A percentile compares a stretch with the other conserved stretches of the same genome.
Evolutionary conservation across 768 basidiomycete genomes (phyloP).

Genomic region (Baorangia bicolor): DNA sequence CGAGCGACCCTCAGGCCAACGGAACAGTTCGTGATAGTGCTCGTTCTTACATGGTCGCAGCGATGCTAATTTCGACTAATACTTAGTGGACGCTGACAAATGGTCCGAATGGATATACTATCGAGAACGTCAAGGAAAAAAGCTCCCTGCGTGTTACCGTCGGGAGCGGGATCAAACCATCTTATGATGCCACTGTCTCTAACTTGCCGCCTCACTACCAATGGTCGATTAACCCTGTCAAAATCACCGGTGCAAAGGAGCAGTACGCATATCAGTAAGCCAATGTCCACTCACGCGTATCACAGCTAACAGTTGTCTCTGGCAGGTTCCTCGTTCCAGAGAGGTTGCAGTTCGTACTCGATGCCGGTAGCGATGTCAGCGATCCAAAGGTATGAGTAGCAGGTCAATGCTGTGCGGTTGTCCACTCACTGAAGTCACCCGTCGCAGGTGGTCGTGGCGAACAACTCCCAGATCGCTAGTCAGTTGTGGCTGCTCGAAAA

Average conservation of each 20-base stretch:
- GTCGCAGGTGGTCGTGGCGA: not conserved
- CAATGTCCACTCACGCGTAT: too few species aligned
- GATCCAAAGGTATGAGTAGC: not conserved
- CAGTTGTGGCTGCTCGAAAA: conserved; percentile 8
- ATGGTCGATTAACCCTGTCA: conserved; percentile 3
- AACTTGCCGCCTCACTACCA: not conserved
- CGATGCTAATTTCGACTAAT: too few species aligned
- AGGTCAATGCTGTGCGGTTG: too few species aligned
- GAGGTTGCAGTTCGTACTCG: not conserved
- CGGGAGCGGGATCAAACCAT: not conserved
- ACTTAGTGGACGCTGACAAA: conserved; percentile 2
- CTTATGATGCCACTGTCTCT: not conserved
- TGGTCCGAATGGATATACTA: not conserved
- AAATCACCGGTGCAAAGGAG: not conserved
- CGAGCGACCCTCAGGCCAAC: not conserved
- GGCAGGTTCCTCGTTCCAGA: not conserved
- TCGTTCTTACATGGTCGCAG: too few species aligned
- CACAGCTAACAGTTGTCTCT: not conserved
- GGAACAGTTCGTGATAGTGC: not conserved
- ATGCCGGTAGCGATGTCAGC: not conserved
- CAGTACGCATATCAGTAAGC: not conserved
- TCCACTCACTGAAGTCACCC: not conserved
- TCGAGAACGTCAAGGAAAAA: not conserved
- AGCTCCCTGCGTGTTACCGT: not conserved
- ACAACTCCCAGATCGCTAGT: conserved; percentile 1